phyloP scores from a whole-genome alignment of 805 yeast genomes.

The Cyberlindnera galapagoensis region DNA sequence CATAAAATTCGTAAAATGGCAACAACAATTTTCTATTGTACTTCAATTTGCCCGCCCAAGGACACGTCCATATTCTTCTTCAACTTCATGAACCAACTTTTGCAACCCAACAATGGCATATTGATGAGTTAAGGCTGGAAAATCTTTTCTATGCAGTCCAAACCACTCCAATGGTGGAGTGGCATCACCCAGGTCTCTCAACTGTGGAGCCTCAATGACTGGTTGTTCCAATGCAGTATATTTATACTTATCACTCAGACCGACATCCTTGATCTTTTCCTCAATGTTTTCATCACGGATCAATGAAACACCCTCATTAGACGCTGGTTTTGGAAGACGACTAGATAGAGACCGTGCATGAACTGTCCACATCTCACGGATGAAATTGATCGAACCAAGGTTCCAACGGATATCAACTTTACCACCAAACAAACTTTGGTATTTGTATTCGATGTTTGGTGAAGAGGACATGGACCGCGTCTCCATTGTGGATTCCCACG shows the following conservation, averaged over 20 bases:
- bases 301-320: slow-evolving; percentile 15
- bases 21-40: background rate
- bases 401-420: slow-evolving; percentile 92
- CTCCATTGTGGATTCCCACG: slow-evolving; percentile 67
- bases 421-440: slow-evolving; percentile 75
- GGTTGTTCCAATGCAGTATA: slow-evolving; percentile 72
- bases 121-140: slow-evolving; percentile 86
- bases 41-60: slow-evolving; percentile 27
- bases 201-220: slow-evolving; percentile 78
- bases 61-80: slow-evolving; percentile 35
- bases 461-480: slow-evolving; percentile 54
- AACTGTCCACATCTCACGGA: slow-evolving; percentile 86
- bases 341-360: slow-evolving; percentile 70
- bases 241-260: slow-evolving; percentile 39
- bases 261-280: slow-evolving; percentile 41
- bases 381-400: slow-evolving; percentile 82
- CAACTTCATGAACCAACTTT: slow-evolving; percentile 62
- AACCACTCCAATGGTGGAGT: slow-evolving; percentile 99
- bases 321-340: slow-evolving; percentile 36
- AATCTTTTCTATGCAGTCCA: slow-evolving; percentile 80
- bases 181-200: slow-evolving; percentile 90
- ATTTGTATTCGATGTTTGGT: slow-evolving; percentile 57
- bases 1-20: slow-evolving; percentile 4
- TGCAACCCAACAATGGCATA: slow-evolving; percentile 68
- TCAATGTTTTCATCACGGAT: slow-evolving; percentile 30